Evolutionary conservation across 1,139 yeast genomes (phyloP), one percentile per base, ranked within the genome.

Genomic region (Groenewaldozyma sp.): DNA sequence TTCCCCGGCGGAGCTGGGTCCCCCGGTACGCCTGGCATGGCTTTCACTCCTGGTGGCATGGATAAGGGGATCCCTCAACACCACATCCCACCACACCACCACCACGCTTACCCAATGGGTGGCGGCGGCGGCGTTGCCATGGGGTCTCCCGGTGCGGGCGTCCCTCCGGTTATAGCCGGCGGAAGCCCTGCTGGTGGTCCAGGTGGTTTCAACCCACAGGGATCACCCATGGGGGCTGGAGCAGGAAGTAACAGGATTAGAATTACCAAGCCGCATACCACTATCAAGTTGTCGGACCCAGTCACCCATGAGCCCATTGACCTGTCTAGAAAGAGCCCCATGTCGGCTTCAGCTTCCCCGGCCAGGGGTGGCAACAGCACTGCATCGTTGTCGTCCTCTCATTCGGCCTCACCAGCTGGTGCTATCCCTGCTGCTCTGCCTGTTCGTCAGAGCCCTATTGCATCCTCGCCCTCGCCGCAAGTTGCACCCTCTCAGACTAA

Each of bases 251-350:
- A 22, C 11, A 22, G 26, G 11, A 11, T 22, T 22, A 22, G 28
- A n/a, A 21, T 34, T 9, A 31, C 37, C 20, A 49, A 50, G 39
- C 29, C 45, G 17, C 54, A 45, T 31, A 44, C 58, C 18, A 48
- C 57, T 13, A 51, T 54, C 44, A 52, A 49, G 42, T 44, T 54
- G 37, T 45, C 53, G 31, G 58, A 53, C 40, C 58, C 58, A 4
- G 43, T 42, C 17, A 53, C 58, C 22, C 51, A 49, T 37, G 48
- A 50, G 42, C 56, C 55, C 24, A 53, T 54, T 28, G 53, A 50
- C 35, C 41, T 53, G 43, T 28, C 36, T 22, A 38, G 24, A 10
- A 37, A 24, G 18, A 36, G 40, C 11, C 40, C 44, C 24, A 41
- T 36, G 20, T 36, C 39, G 11, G 35, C 37, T 13, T 20, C 43